phyloP scores from a whole-genome alignment of 306 rosid species.

The Gleditsia sinensis region DNA sequence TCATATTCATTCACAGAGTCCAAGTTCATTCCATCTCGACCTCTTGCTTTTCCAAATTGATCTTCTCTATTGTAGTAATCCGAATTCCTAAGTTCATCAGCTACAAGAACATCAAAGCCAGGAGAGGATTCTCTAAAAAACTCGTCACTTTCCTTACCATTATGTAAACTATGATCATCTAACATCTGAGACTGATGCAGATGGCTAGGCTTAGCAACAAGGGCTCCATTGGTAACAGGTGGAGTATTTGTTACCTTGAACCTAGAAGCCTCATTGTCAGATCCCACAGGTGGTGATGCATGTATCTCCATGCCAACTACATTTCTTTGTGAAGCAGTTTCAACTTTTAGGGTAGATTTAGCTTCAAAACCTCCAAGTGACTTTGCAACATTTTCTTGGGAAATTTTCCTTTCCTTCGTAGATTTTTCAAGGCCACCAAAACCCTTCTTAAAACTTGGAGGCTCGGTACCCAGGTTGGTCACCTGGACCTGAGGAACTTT shows the following conservation, averaged over 20 bases:
- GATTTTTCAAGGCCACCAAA: slow-evolving; percentile 56
- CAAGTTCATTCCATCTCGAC: slow-evolving; percentile 68
- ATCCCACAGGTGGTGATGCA: slow-evolving; percentile 39
- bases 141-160: slow-evolving; percentile 90
- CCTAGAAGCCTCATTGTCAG: slow-evolving; percentile 55
- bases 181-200: slow-evolving; percentile 51
- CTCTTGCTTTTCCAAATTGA: slow-evolving; percentile 68
- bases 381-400: slow-evolving; percentile 45
- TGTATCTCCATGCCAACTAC: slow-evolving; percentile 53
- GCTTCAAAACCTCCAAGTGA: slow-evolving; percentile 43
- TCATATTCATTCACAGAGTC: slow-evolving; percentile 74
- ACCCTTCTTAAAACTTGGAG: slow-evolving; percentile 52
- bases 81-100: slow-evolving; percentile 80
- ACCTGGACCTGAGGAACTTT: slow-evolving; percentile 56
- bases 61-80: slow-evolving; percentile 80
- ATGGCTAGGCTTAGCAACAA: slow-evolving; percentile 47
- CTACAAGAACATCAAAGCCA: slow-evolving; percentile 99
- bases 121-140: slow-evolving; percentile 91
- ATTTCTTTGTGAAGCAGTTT: slow-evolving; percentile 49
- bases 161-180: slow-evolving; percentile 71
- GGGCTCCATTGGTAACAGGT: slow-evolving; percentile 55
- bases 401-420: slow-evolving; percentile 58
- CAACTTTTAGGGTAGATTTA: slow-evolving; percentile 53
- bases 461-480: slow-evolving; percentile 49
- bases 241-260: slow-evolving; percentile 41